These are phyloP conservation scores for Lasiosphaeria hispida DNA, from an alignment of 495 filamentous ascomycete genomes.

Conservation along the genomic window DNA sequence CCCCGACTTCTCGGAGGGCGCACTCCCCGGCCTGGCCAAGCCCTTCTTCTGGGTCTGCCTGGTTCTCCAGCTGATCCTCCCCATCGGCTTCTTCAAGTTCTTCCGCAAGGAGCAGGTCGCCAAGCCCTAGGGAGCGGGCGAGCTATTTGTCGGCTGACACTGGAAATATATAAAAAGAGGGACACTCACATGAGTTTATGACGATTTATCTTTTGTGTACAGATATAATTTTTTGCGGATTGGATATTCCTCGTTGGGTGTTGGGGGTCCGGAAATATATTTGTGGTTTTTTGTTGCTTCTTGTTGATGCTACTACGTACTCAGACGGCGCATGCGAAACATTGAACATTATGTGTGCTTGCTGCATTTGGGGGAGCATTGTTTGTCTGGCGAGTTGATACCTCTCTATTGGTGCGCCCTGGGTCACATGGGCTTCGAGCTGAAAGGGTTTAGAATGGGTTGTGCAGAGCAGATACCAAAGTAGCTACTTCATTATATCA, in stretches of 20 bases:
- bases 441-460: too few species aligned
- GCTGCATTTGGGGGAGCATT: too few species aligned
- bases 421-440: too few species aligned
- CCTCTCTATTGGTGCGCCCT: too few species aligned
- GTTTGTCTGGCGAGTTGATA: too few species aligned
- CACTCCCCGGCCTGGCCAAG: conserved; percentile 42
- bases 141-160: not conserved
- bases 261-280: too few species aligned
- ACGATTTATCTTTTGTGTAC: not conserved
- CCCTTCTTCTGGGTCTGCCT: conserved; percentile 66
- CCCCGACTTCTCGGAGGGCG: conserved; percentile 46
- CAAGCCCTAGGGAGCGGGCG: conserved; percentile 49
- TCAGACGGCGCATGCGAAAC: too few species aligned
- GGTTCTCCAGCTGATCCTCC: conserved; percentile 58
- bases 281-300: too few species aligned
- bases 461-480: too few species aligned
- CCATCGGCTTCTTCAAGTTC: conserved; percentile 55
- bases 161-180: not conserved
- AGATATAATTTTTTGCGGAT: not conserved
- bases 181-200: not conserved
- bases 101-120: conserved; percentile 70
- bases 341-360: too few species aligned
- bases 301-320: too few species aligned
- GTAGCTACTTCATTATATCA: too few species aligned
- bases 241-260: not conserved